Percentiles rank a stretch among this genome's conserved stretches.
Conservation (phyloP, 306 rosid genomes). For the Boehmeria nivea region DNA sequence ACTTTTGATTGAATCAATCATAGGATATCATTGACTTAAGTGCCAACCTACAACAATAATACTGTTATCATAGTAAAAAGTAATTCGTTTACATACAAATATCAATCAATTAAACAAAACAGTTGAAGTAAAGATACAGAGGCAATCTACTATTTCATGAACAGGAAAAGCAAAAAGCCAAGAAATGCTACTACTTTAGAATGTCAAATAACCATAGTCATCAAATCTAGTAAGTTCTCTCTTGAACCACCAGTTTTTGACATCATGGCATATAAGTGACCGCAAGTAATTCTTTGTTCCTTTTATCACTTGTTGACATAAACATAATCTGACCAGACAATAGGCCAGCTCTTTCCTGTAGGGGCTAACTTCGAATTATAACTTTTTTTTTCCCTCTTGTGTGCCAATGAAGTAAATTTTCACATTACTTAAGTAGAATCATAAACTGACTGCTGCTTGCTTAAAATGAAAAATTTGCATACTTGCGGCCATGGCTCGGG, state of each 20-base stretch:
- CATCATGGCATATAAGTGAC: too few relatives aligned
- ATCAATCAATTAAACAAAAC: too few relatives aligned
- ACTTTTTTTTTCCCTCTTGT: background rate
- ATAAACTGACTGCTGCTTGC: conserved; percentile 18
- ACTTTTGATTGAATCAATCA: background rate
- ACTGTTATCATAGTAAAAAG: too few relatives aligned
- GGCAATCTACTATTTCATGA: background rate
- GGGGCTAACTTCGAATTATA: background rate
- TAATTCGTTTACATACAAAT: too few relatives aligned
- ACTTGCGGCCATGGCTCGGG: conserved; percentile 88
- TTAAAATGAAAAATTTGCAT: conserved; percentile 24
- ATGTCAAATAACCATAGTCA: background rate
- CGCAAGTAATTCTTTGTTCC: too few relatives aligned
- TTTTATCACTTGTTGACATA: too few relatives aligned
- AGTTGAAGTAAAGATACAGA: too few relatives aligned
- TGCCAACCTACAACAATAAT: too few relatives aligned
- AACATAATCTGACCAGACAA: background rate
- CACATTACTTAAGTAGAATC: conserved; percentile 5
- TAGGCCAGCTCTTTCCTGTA: background rate
- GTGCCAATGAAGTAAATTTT: too few relatives aligned
- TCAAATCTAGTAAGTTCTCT: background rate
- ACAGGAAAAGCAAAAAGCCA: background rate
- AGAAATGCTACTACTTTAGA: background rate
- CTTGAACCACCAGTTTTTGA: background rate
- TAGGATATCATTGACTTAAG: too few relatives aligned